Evolutionary conservation across 257 asterid species (phyloP).

Genomic region (Coffea canephora): DNA sequence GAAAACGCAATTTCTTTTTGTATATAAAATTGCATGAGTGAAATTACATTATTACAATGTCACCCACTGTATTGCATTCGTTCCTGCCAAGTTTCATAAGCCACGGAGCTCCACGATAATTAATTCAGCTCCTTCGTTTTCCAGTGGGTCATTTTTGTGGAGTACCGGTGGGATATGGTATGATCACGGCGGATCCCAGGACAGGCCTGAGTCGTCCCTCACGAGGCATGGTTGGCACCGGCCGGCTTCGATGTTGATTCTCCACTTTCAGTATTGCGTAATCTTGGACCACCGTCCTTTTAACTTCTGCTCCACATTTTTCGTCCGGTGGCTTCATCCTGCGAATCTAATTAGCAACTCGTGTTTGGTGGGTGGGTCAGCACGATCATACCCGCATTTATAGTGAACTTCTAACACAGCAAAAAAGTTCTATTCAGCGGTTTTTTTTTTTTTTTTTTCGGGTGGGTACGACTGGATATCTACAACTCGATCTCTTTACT

Average conservation of each 20-base stretch:
- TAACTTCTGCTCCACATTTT: conserved; percentile 11
- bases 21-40: too few species aligned
- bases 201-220: not conserved
- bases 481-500: too few species aligned
- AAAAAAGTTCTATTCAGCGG: too few species aligned
- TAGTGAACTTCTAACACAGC: too few species aligned
- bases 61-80: too few species aligned
- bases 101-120: too few species aligned
- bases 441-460: too few species aligned
- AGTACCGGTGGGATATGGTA: not conserved
- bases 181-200: not conserved
- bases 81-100: too few species aligned
- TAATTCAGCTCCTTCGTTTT: too few species aligned
- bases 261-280: not conserved
- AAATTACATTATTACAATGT: too few species aligned
- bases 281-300: conserved; percentile 24
- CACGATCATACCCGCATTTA: not conserved
- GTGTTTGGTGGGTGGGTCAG: not conserved
- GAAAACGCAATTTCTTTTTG: not conserved
- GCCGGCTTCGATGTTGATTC: not conserved
- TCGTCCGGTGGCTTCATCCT: conserved; percentile 11
- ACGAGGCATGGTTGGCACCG: not conserved
- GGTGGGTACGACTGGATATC: too few species aligned
- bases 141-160: not conserved
- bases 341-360: not conserved